Evolutionary conservation across 768 basidiomycete species (phyloP).

Genomic region (Boletus insuetus): DNA sequence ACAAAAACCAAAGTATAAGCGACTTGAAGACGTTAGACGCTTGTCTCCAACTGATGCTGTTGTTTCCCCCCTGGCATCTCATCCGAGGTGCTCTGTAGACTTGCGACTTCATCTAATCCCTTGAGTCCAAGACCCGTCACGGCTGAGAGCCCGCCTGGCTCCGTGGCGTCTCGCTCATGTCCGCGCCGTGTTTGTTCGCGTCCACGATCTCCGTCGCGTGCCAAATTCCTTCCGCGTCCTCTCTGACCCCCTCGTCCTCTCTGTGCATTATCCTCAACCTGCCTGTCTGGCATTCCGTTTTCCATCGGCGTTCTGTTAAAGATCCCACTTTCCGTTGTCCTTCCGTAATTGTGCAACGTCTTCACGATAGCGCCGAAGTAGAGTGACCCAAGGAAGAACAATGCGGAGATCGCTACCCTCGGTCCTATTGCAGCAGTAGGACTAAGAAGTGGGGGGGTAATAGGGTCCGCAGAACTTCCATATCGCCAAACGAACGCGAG

Average conservation of each 20-base stretch:
- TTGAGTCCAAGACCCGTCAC: constrained; percentile 29
- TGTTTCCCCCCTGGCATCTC: constrained; percentile 17
- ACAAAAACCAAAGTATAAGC: not conserved
- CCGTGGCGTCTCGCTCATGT: constrained; percentile 4
- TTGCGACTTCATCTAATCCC: constrained; percentile 18
- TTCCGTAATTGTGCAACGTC: constrained; percentile 61
- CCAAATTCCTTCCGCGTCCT: not conserved
- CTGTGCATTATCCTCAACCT: not conserved
- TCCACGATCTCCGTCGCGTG: constrained; percentile 9
- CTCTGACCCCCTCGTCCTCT: constrained; percentile 1
- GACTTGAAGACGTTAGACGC: not conserved
- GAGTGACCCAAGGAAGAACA: constrained; percentile 57
- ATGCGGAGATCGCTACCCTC: constrained; percentile 51
- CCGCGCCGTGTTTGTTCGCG: constrained; percentile 7
- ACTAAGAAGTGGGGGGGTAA: constrained; percentile 36
- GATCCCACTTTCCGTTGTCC: not conserved
- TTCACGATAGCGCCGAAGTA: constrained; percentile 60
- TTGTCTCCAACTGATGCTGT: not conserved
- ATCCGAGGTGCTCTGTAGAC: not conserved
- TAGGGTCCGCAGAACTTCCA: constrained; percentile 44
- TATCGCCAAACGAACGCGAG: constrained; percentile 67
- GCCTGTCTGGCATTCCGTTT: not conserved
- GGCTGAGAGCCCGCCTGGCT: constrained; percentile 21
- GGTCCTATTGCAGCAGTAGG: constrained; percentile 43
- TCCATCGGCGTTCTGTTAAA: not conserved